These are phyloP conservation scores for Lipomyces kockii DNA, from an alignment of 805 yeast genomes.

Conservation along the genomic window DNA sequence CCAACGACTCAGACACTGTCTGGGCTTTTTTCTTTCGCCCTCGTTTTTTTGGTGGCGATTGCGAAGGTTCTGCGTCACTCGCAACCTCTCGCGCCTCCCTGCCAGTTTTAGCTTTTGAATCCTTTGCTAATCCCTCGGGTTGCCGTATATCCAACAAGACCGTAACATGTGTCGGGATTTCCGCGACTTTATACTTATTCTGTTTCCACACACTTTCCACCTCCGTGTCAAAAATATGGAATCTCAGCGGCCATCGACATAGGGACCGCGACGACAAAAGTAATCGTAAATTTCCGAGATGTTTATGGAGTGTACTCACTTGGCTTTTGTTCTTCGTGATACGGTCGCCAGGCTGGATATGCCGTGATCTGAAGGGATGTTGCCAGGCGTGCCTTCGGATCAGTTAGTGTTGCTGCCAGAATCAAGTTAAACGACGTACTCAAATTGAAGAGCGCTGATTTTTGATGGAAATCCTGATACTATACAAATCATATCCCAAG, in stretches of 20 bases:
- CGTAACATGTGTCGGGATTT: conserved; percentile 19
- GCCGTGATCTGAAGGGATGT: conserved; percentile 69
- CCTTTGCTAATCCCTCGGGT: conserved; percentile 9
- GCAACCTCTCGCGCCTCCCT: neutral
- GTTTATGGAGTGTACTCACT: conserved; percentile 36
- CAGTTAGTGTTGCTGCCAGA: neutral
- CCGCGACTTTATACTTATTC: conserved; percentile 39
- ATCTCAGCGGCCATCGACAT: conserved; percentile 38
- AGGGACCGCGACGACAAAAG: conserved; percentile 39
- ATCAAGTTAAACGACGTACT: conserved; percentile 41
- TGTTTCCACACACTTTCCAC: conserved; percentile 39
- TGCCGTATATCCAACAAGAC: conserved; percentile 21
- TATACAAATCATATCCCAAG: conserved; percentile 70
- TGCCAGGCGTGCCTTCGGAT: conserved; percentile 69
- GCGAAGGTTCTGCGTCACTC: neutral
- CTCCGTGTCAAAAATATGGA: conserved; percentile 41
- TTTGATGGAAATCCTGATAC: conserved; percentile 76
- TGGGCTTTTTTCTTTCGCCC: neutral
- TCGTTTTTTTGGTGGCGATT: neutral
- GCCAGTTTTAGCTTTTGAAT: neutral
- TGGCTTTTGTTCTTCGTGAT: conserved; percentile 43
- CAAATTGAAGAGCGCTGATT: conserved; percentile 75
- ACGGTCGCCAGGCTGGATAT: conserved; percentile 52
- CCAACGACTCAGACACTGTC: neutral
- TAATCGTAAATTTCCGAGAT: conserved; percentile 42